Conservation (phyloP, 1,284 basidiomycete genomes). For the Leucoagaricus sp. region DNA sequence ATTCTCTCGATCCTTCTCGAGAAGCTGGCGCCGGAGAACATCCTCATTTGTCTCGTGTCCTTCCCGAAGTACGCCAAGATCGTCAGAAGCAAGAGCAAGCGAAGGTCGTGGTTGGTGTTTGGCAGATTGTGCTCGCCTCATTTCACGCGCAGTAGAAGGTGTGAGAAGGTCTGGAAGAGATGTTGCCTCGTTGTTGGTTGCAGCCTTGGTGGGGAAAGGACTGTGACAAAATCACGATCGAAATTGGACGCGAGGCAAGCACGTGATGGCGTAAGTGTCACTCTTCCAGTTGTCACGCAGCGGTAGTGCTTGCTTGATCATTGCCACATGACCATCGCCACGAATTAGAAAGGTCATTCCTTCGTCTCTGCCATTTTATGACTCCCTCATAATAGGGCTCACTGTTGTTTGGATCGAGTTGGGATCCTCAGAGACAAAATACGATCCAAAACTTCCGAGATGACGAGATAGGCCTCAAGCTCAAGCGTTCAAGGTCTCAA, state of each 20-base stretch:
- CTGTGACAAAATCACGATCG: not conserved
- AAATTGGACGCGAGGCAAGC: conserved; percentile 13
- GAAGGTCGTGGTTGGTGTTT: conserved; percentile 55
- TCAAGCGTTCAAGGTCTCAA: no score
- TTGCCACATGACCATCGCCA: not conserved
- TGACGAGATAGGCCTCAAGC: no score
- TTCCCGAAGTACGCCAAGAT: conserved; percentile 62
- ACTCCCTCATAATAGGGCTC: no score
- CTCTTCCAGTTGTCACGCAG: not conserved
- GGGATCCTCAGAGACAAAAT: no score
- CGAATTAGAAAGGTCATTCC: no score
- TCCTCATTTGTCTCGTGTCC: conserved; percentile 62
- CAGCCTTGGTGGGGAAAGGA: not conserved
- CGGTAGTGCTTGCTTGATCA: not conserved
- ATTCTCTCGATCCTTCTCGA: conserved; percentile 72
- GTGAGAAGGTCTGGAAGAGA: not conserved
- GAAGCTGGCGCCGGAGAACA: conserved; percentile 56
- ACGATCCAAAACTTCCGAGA: no score
- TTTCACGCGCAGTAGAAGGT: conserved; percentile 19
- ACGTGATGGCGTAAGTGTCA: conserved; percentile 4
- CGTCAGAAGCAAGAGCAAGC: conserved; percentile 48
- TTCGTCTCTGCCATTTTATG: no score
- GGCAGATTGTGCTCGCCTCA: conserved; percentile 59
- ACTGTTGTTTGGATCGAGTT: no score
- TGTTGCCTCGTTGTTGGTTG: not conserved